Base-by-base conservation (phyloP, 352 stramenopile genomes). In the Pythium dissotocum region DNA sequence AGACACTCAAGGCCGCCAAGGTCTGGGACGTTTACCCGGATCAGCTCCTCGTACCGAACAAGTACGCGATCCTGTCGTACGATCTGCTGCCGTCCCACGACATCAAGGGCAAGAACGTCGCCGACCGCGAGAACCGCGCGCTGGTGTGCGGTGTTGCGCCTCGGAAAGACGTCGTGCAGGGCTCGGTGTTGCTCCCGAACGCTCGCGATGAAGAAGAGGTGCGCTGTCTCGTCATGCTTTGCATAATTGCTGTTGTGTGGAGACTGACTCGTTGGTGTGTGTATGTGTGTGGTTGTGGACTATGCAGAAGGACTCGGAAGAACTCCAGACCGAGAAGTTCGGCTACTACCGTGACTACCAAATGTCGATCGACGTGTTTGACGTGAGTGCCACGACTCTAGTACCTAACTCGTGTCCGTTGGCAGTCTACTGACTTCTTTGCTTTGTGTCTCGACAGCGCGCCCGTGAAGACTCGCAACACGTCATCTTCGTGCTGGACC, bases 61-160 rank as follows among this genome's bases (percentile, higher is more conserved):
- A 92, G 65, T 95, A 94, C 57, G 77, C 87, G 16, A 88, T 94
- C 65, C 63, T 95, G 86, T 93, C 85, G 58, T 95, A 95, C 70
- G 87, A 95, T 79, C 85, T 95, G 48, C 63, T 95, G 56, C 87
- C 87, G 52, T 95, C 87, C 21, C 82, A 85, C 61, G 87, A 95
- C 69, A 67, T 91, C 53, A 90, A 90, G 42, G 86, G 78, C 65
- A 90, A 91, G 68, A 85, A 68, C 51, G 85, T 93, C 40, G 72
- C 73, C n/a, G 82, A 85, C 24, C 78, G 82, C 56, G 87, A 95
- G 49, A 79, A 78, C 38, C 87, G 83, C 61, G 85, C 87, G 38
- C 35, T 95, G 52, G 72, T 95, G 24, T 92, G 82, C 24, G 87
- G 84, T 21, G 77, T 95, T 30, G 83, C 85, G 36, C 72, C 85